These are phyloP conservation scores for Musa balbisiana DNA, from an alignment of 202 grass and related monocot species.

Conservation along the genomic window DNA sequence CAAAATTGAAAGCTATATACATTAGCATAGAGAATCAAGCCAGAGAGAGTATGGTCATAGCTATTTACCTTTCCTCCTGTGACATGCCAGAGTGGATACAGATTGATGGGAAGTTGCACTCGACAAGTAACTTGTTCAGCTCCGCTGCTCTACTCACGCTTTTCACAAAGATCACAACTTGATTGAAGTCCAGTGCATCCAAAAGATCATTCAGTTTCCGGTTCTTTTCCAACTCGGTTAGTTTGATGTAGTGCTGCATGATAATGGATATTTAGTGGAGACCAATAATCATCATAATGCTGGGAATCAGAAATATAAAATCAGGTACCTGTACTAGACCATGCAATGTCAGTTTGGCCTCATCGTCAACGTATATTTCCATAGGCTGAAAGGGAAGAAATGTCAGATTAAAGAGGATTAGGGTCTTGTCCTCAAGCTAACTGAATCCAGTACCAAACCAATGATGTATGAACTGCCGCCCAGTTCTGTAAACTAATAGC, in stretches of 20 bases:
- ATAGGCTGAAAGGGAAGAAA: constrained; percentile 97
- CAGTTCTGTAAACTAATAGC: constrained; percentile 14
- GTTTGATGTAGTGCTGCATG: constrained; percentile 86
- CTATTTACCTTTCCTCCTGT: constrained; percentile 71
- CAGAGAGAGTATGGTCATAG: not conserved
- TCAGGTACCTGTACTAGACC: constrained; percentile 83
- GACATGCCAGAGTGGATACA: constrained; percentile 98
- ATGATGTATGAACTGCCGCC: constrained; percentile 24
- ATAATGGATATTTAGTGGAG: not conserved
- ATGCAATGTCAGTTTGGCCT: constrained; percentile 95
- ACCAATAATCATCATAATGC: not conserved
- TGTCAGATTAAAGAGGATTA: constrained; percentile 70
- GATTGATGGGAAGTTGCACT: constrained; percentile 97
- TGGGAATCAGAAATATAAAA: not conserved
- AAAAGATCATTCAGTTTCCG: constrained; percentile 94
- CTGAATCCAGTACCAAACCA: constrained; percentile 35
- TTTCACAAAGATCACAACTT: constrained; percentile 98
- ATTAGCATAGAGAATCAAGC: too few species aligned
- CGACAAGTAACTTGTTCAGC: constrained; percentile 90
- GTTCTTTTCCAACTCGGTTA: constrained; percentile 88
- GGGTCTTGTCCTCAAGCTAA: constrained; percentile 53
- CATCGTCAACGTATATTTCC: constrained; percentile 99
- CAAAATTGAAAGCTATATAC: too few species aligned
- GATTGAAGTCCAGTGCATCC: constrained; percentile 97
- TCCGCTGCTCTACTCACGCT: constrained; percentile 87